Percentiles rank a stretch among this genome's conserved stretches.
Conservation (phyloP, 768 basidiomycete species). For the Porpolomopsis calyptriformis region DNA sequence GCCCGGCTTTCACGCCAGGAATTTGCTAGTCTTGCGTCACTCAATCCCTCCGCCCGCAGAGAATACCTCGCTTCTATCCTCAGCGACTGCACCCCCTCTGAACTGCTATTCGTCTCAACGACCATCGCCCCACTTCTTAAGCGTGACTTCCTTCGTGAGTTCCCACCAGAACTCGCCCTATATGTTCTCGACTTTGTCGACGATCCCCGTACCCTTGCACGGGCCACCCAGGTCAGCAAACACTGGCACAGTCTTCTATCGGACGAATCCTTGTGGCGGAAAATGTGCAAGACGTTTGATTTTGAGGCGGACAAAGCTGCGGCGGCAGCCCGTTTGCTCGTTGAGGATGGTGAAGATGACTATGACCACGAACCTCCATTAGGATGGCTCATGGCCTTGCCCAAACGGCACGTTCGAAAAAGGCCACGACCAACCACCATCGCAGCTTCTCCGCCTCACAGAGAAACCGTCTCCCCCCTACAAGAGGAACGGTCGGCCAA, state of each 20-base stretch:
- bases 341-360: conserved; percentile 26
- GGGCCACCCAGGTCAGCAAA: conserved; percentile 59
- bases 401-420: conserved; percentile 13
- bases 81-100: conserved; percentile 43
- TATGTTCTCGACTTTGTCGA: conserved; percentile 71
- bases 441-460: neutral
- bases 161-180: conserved; percentile 62
- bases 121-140: conserved; percentile 56
- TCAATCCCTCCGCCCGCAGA: conserved; percentile 33
- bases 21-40: conserved; percentile 15
- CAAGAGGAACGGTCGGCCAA: neutral
- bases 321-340: neutral
- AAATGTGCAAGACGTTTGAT: conserved; percentile 50
- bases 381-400: conserved; percentile 25
- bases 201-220: conserved; percentile 58
- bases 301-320: conserved; percentile 3
- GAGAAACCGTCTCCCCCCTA: neutral
- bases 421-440: neutral
- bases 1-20: conserved; percentile 4
- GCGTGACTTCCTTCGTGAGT: conserved; percentile 46
- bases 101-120: conserved; percentile 56
- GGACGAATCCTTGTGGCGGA: conserved; percentile 76
- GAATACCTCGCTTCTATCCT: conserved; percentile 43
- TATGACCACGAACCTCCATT: conserved; percentile 33
- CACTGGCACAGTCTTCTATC: conserved; percentile 59